These are phyloP conservation scores for Barnettozyma pratensis DNA, from an alignment of 805 yeast genomes.

Conservation along the genomic window DNA sequence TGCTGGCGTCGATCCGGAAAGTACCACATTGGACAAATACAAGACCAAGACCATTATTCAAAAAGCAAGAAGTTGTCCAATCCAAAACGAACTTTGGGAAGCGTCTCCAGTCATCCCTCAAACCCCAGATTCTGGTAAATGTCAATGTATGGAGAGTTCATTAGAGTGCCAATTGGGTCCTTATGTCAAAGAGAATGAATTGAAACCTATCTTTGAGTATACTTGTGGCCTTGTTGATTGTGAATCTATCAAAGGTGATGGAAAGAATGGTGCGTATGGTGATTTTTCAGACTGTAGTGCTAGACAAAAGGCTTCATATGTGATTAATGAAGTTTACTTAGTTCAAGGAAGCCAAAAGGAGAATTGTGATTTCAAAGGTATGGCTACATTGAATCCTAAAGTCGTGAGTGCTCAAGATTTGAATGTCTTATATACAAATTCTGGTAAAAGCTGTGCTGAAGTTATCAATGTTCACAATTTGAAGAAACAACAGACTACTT, in stretches of 20 bases:
- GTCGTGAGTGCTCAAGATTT: conserved; percentile 9
- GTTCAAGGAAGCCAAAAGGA: conserved; percentile 32
- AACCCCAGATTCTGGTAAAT: conserved; percentile 55
- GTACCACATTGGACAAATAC: conserved; percentile 28
- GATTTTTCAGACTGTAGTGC: conserved; percentile 61
- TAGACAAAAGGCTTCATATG: conserved; percentile 57
- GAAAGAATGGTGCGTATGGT: conserved; percentile 58
- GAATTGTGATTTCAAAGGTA: conserved; percentile 25
- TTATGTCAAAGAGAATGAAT: conserved; percentile 41
- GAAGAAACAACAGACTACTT: neutral
- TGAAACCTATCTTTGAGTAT: conserved; percentile 49
- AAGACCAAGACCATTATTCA: conserved; percentile 21
- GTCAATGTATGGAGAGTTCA: conserved; percentile 54
- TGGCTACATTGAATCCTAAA: conserved; percentile 14
- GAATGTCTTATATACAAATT: conserved; percentile 2
- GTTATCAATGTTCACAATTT: conserved; percentile 10
- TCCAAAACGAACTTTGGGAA: conserved; percentile 47
- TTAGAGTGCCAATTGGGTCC: conserved; percentile 52
- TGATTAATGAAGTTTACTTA: conserved; percentile 57
- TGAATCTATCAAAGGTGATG: conserved; percentile 53
- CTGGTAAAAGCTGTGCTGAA: conserved; percentile 18
- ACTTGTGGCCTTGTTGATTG: conserved; percentile 59
- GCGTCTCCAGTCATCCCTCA: conserved; percentile 63
- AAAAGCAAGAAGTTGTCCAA: conserved; percentile 46
- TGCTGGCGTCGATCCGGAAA: conserved; percentile 41